Percentiles rank a stretch among this genome's conserved stretches.
phyloP scores from a whole-genome alignment of 371 early-diverging fungal genomes.

The Saksenaea oblongispora region DNA sequence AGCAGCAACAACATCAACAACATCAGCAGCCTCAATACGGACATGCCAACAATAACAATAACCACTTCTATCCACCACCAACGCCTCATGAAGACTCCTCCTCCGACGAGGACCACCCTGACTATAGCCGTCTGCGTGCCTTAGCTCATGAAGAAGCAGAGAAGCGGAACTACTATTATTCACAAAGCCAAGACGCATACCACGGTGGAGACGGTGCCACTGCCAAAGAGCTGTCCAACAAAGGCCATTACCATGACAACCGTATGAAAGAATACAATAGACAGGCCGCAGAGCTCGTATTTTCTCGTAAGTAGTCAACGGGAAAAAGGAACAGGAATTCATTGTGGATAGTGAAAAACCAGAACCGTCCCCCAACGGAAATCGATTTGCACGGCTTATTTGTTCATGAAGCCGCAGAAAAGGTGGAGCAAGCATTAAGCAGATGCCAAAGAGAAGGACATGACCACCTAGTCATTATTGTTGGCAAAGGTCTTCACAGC shows the following conservation, averaged over 20 bases:
- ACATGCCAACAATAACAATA: background rate
- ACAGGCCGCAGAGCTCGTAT: slow-evolving; percentile 54
- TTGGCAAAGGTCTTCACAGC: slow-evolving; percentile 64
- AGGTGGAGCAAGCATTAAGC: slow-evolving; percentile 51
- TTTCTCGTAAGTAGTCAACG: slow-evolving; percentile 30
- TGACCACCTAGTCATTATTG: slow-evolving; percentile 57
- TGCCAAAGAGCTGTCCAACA: slow-evolving; percentile 57
- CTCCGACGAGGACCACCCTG: slow-evolving; percentile 34
- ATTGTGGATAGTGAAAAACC: slow-evolving; percentile 46
- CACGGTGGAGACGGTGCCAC: slow-evolving; percentile 35
- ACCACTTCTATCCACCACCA: background rate
- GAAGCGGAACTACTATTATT: slow-evolving; percentile 44
- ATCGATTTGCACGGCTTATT: slow-evolving; percentile 65
- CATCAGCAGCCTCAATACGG: slow-evolving; percentile 19
- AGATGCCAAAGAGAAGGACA: slow-evolving; percentile 45
- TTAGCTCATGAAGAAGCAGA: slow-evolving; percentile 49
- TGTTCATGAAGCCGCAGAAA: slow-evolving; percentile 58
- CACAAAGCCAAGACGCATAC: slow-evolving; percentile 47
- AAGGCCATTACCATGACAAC: slow-evolving; percentile 53
- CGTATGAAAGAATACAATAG: slow-evolving; percentile 57
- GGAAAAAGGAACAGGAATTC: background rate
- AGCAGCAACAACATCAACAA: slow-evolving; percentile 18
- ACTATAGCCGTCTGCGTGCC: slow-evolving; percentile 35
- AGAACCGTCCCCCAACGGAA: slow-evolving; percentile 44
- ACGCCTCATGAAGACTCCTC: slow-evolving; percentile 11